Evolutionary conservation across 129 eudicot genomes (phyloP), one percentile per base, ranked within the genome.

Genomic region (Pulicaria dysenterica): DNA sequence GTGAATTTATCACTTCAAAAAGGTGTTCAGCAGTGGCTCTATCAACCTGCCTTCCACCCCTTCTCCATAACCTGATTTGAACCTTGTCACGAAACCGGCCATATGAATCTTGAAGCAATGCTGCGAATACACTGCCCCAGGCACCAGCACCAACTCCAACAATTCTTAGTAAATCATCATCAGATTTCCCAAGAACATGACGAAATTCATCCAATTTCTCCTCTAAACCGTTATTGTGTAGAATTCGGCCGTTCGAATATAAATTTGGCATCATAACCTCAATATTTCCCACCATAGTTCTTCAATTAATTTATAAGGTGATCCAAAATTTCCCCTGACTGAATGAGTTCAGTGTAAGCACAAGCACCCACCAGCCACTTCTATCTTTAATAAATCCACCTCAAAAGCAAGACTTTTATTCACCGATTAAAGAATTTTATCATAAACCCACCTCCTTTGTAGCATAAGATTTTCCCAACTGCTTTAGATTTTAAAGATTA

Each of bases 141-240:
- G 91, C 91, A 65, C 91, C 91, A 49, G 91, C 91, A 6, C 91
- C 91, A 15, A 86, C 88, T 45, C 91, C 83, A 45, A 86, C 91
- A 6, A 86, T 80, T 24, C 73, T 83, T 47, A 86, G 50, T 40
- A 82, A 70, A 40, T 86, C 91, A n/a, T 65, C 85, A 42, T 83
- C 88, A 9, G 88, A 68, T 63, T 86, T 86, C 14, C 91, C 91
- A 9, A 83, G 79, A 64, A 86, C 63, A 47, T 61, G 67, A 37
- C 91, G 82, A 42, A 86, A 81, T 73, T 86, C 91, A 5, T 86
- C 88, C 2, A 86, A 83, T 66, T 86, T 86, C 19, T 86, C 87
- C 11, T 81, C 92, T 68, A 74, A 74, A 38, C 85, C 83, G 13
- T 79, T 81, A 37, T 44, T 60, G 60, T 76, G 64, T 7, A 67